Evolutionary conservation across 495 filamentous ascomycete species (phyloP).

Genomic region (Xylaria castorea): DNA sequence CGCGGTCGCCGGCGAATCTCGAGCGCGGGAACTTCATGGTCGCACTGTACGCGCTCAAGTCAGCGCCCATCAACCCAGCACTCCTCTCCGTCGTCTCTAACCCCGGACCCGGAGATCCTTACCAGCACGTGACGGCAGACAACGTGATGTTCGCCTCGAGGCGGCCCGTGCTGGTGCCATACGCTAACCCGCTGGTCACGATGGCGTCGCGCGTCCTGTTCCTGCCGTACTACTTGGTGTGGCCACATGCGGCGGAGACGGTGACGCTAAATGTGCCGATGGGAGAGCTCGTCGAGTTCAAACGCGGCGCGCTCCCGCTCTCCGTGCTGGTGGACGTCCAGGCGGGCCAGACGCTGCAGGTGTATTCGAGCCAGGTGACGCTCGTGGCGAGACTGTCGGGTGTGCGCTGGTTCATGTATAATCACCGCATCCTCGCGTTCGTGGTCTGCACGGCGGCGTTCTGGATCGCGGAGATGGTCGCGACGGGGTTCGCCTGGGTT

Average conservation of each 20-base stretch:
- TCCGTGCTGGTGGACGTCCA: slow-evolving; percentile 71
- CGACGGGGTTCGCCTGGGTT: slow-evolving; percentile 65
- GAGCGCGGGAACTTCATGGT: slow-evolving; percentile 91
- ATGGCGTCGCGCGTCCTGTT: slow-evolving; percentile 50
- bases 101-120: slow-evolving; percentile 22
- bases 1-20: slow-evolving; percentile 65
- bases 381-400: slow-evolving; percentile 77
- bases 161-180: slow-evolving; percentile 50
- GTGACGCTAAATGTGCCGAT: slow-evolving; percentile 68
- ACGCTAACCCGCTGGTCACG: slow-evolving; percentile 47
- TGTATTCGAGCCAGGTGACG: slow-evolving; percentile 72
- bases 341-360: slow-evolving; percentile 68
- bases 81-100: not conserved
- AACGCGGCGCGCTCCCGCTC: slow-evolving; percentile 59
- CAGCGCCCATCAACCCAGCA: slow-evolving; percentile 42
- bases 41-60: slow-evolving; percentile 60
- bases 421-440: slow-evolving; percentile 73
- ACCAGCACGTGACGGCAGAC: slow-evolving; percentile 34
- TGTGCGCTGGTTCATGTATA: slow-evolving; percentile 85
- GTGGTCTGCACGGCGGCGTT: slow-evolving; percentile 70
- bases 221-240: slow-evolving; percentile 51
- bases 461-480: slow-evolving; percentile 74
- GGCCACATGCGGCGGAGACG: slow-evolving; percentile 50
- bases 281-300: slow-evolving; percentile 73
- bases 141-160: slow-evolving; percentile 46